phyloP scores from a whole-genome alignment of 2,329 filamentous ascomycete genomes.

The Stylonectria norvegica region DNA sequence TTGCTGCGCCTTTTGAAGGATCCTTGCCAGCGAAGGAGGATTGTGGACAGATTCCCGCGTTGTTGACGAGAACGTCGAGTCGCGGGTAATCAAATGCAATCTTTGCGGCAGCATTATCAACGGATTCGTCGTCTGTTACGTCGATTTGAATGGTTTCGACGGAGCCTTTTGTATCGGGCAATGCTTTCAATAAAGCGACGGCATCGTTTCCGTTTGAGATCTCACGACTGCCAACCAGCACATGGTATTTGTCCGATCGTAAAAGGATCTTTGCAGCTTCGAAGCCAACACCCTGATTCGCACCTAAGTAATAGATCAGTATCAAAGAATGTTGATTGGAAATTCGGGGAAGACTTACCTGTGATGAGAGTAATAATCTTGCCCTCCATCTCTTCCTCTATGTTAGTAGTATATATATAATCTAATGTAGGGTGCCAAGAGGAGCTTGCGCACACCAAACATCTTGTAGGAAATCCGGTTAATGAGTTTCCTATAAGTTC shows the following conservation, averaged over 20 bases:
- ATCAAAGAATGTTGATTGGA: not conserved
- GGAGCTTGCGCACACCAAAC: no score
- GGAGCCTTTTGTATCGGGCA: conserved; percentile 6
- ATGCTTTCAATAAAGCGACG: not conserved
- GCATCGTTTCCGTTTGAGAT: conserved; percentile 1
- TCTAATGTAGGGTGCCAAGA: not conserved
- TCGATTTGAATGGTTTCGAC: conserved; percentile 4
- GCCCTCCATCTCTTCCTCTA: conserved; percentile 2
- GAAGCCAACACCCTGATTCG: conserved; percentile 5
- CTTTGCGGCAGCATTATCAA: conserved; percentile 2
- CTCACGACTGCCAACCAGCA: conserved; percentile 5
- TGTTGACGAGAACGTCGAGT: conserved; percentile 8
- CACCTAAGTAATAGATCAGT: not conserved
- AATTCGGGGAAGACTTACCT: not conserved
- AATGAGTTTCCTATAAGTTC: no score
- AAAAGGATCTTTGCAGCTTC: conserved; percentile 6
- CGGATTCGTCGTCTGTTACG: not conserved
- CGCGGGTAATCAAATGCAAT: not conserved
- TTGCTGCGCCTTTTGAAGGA: not conserved
- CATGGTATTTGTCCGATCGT: not conserved
- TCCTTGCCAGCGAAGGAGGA: conserved; percentile 4
- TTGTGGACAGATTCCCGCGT: conserved; percentile 3
- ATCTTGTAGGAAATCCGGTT: no score
- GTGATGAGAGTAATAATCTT: conserved; percentile 5
- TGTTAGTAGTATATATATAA: not conserved